These are phyloP conservation scores for Diplodia scrobiculata DNA, from an alignment of 2,329 filamentous ascomycete genomes.

Conservation along the genomic window DNA sequence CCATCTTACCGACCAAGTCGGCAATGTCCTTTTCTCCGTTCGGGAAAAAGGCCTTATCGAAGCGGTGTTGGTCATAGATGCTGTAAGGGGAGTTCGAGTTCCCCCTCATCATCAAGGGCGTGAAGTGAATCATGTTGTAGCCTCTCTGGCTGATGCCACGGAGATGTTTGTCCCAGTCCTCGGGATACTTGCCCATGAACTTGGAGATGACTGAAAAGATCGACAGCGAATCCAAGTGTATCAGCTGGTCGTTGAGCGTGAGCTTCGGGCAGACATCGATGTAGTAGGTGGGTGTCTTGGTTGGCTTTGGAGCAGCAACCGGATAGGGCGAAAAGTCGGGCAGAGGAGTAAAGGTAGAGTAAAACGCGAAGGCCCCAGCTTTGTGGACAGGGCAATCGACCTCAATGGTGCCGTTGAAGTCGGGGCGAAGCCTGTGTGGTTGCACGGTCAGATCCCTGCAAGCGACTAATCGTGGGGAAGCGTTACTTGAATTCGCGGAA, in stretches of 20 bases:
- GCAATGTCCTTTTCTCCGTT: slow-evolving; percentile 80
- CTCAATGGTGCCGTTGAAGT: slow-evolving; percentile 89
- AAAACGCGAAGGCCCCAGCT: slow-evolving; percentile 90
- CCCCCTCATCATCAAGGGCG: slow-evolving; percentile 84
- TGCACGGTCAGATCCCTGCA: slow-evolving; percentile 13
- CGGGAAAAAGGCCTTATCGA: slow-evolving; percentile 81
- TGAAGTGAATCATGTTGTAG: slow-evolving; percentile 99
- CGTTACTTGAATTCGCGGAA: slow-evolving; percentile 89
- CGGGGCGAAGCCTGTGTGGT: slow-evolving; percentile 70
- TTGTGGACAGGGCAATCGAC: slow-evolving; percentile 83
- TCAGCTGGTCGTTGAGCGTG: slow-evolving; percentile 68
- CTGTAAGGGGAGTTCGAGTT: slow-evolving; percentile 96
- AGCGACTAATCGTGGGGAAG: slow-evolving; percentile 23
- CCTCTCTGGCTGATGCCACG: slow-evolving; percentile 84
- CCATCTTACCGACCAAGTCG: slow-evolving; percentile 75
- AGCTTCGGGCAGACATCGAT: slow-evolving; percentile 89
- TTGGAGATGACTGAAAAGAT: slow-evolving; percentile 95
- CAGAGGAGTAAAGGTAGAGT: slow-evolving; percentile 86
- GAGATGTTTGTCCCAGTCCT: slow-evolving; percentile 87
- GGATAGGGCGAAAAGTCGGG: slow-evolving; percentile 71
- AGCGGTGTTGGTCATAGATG: slow-evolving; percentile 85
- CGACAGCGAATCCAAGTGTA: slow-evolving; percentile 84
- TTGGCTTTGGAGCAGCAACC: slow-evolving; percentile 55
- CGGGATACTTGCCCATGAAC: slow-evolving; percentile 92
- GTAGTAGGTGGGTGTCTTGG: slow-evolving; percentile 78